phyloP scores from a whole-genome alignment of 495 filamentous ascomycete species.

The Corynascus novoguineensis region DNA sequence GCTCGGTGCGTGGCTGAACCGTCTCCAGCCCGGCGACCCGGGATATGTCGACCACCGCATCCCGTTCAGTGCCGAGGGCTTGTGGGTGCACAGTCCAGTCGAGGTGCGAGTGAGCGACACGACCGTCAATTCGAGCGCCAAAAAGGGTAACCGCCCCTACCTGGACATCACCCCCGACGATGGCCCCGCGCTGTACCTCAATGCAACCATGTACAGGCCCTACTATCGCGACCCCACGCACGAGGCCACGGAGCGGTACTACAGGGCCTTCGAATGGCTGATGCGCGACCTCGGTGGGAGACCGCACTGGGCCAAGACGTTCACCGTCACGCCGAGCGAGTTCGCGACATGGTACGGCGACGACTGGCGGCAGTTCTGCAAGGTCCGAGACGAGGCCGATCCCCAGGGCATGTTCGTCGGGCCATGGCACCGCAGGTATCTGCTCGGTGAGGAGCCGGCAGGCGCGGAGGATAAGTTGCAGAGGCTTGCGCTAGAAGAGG shows the following conservation, averaged over 20 bases:
- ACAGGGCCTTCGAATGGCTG: conserved; percentile 90
- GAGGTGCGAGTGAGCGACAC: conserved; percentile 86
- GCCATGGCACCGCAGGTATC: conserved; percentile 72
- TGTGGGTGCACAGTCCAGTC: conserved; percentile 89
- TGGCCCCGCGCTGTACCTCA: conserved; percentile 84
- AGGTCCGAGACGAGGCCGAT: conserved; percentile 68
- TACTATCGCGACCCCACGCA: conserved; percentile 78
- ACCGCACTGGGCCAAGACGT: conserved; percentile 98
- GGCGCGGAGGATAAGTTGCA: conserved; percentile 7
- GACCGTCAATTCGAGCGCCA: conserved; percentile 37
- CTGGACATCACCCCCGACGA: conserved; percentile 63
- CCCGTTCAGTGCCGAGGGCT: conserved; percentile 67
- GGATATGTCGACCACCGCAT: conserved; percentile 61
- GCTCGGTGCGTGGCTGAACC: conserved; percentile 78
- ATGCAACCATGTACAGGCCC: conserved; percentile 90
- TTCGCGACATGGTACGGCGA: conserved; percentile 50
- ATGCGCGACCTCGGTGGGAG: conserved; percentile 87
- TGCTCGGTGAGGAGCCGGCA: conserved; percentile 53
- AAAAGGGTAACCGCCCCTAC: conserved; percentile 55
- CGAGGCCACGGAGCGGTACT: conserved; percentile 61
- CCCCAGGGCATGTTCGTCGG: conserved; percentile 88
- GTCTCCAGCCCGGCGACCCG: conserved; percentile 44
- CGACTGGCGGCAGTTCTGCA: conserved; percentile 57
- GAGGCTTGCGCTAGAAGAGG: conserved; percentile 37
- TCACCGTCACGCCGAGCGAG: conserved; percentile 54